Conservation (phyloP, 257 asterid species). For the Solanum corneliomulleri region DNA sequence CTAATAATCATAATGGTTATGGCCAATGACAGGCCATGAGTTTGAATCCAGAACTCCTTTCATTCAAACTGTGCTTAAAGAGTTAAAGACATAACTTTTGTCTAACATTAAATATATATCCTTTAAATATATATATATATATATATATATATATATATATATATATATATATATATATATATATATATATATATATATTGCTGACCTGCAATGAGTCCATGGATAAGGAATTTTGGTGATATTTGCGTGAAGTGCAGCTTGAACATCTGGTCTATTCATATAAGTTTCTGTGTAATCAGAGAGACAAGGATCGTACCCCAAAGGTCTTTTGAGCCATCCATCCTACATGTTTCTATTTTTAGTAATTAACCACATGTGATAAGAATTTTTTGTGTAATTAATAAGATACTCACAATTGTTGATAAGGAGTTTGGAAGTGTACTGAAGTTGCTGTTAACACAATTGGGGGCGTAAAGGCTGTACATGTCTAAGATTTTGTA, state of each 20-base stretch:
- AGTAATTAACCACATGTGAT: background rate
- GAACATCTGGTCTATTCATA: constrained; percentile 67
- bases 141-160: too few species aligned
- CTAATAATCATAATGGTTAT: background rate
- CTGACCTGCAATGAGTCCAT: constrained; percentile 83
- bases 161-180: too few species aligned
- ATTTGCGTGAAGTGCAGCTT: constrained; percentile 75
- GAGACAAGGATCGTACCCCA: constrained; percentile 72
- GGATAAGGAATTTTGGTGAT: constrained; percentile 51
- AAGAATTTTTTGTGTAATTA: background rate
- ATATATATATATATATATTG: too few species aligned
- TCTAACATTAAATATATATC: background rate
- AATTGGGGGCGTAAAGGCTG: constrained; percentile 55
- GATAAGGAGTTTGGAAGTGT: constrained; percentile 9
- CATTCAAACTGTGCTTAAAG: too few species aligned
- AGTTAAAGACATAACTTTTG: background rate
- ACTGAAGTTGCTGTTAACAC: constrained; percentile 14
- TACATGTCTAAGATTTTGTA: constrained; percentile 72
- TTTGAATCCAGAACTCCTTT: too few species aligned
- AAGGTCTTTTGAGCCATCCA: constrained; percentile 25
- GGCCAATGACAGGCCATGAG: background rate
- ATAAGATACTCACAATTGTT: constrained; percentile 15
- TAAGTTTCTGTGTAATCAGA: constrained; percentile 36
- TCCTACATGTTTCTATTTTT: constrained; percentile 11
- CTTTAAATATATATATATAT: too few species aligned